phyloP scores from a whole-genome alignment of 768 basidiomycete genomes.

The Boletus sp. region DNA sequence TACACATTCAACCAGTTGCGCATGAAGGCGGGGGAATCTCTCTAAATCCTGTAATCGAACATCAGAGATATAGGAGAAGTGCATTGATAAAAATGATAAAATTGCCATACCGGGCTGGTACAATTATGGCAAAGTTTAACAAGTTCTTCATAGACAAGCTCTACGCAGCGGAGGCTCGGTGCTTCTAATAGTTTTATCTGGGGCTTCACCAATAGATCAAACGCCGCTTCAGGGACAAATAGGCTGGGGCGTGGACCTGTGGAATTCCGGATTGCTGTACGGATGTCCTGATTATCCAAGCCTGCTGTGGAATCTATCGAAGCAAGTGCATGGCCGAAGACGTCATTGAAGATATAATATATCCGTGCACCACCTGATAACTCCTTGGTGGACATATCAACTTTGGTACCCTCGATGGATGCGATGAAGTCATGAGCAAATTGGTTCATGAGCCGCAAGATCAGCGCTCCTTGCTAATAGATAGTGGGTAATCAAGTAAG shows the following conservation, averaged over 20 bases:
- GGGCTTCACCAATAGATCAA: conserved; percentile 95
- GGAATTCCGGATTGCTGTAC: conserved; percentile 97
- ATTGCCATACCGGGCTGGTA: conserved; percentile 71
- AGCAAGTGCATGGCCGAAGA: conserved; percentile 89
- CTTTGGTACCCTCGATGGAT: conserved; percentile 94
- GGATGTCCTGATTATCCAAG: conserved; percentile 91
- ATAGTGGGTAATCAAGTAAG: conserved; percentile 12
- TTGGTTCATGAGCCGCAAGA: conserved; percentile 97
- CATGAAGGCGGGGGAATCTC: conserved; percentile 91
- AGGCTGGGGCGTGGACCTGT: conserved; percentile 95
- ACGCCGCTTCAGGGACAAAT: conserved; percentile 96
- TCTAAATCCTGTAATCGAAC: conserved; percentile 70
- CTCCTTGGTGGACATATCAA: conserved; percentile 97
- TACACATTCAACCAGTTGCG: conserved; percentile 94
- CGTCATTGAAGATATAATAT: conserved; percentile 99
- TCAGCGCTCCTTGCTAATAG: conserved; percentile 74
- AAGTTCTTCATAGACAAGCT: conserved; percentile 97
- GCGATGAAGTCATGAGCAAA: conserved; percentile 97
- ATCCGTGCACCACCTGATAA: conserved; percentile 96
- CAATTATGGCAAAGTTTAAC: conserved; percentile 99
- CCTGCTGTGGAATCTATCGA: conserved; percentile 90
- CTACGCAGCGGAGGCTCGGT: conserved; percentile 93
- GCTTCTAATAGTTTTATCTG: conserved; percentile 96
- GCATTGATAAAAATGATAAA: not conserved
- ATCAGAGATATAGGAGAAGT: conserved; percentile 12